phyloP scores from a whole-genome alignment of 192 early-diverging fungal genomes.

The Umbelopsis sp. region DNA sequence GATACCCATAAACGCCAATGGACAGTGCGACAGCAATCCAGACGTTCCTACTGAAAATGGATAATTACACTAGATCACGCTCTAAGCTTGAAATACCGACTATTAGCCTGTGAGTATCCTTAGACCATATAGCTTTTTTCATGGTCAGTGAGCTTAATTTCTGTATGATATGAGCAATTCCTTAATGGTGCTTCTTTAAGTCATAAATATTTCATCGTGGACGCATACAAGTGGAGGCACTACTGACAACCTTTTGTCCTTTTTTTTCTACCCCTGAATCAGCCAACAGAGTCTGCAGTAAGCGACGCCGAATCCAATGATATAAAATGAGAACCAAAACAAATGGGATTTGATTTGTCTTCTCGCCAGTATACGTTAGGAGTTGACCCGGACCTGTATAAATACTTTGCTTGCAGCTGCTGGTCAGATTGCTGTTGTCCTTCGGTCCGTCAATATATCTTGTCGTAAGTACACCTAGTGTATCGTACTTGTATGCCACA shows the following conservation, averaged over 20 bases:
- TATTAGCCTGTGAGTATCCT: conserved; percentile 7
- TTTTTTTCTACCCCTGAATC: neutral
- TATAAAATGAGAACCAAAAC: neutral
- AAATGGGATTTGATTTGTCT: neutral
- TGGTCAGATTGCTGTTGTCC: neutral
- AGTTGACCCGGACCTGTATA: conserved; percentile 5
- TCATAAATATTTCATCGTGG: neutral
- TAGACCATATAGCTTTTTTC: neutral
- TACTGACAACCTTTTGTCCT: neutral
- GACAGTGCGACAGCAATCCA: neutral
- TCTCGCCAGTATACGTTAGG: neutral
- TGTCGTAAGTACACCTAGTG: neutral
- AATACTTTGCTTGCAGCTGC: neutral
- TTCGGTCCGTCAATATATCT: neutral
- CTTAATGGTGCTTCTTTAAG: neutral
- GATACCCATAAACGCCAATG: conserved; percentile 1
- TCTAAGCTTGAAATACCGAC: conserved; percentile 9
- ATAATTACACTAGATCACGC: neutral
- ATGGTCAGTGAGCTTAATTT: neutral
- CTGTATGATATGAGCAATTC: neutral
- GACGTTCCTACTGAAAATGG: neutral
- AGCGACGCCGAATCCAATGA: neutral
- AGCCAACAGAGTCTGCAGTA: neutral
- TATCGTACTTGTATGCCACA: neutral
- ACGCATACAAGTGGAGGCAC: neutral